Conservation (phyloP, 2,329 filamentous ascomycete species). For the Alternaria burnsii region DNA sequence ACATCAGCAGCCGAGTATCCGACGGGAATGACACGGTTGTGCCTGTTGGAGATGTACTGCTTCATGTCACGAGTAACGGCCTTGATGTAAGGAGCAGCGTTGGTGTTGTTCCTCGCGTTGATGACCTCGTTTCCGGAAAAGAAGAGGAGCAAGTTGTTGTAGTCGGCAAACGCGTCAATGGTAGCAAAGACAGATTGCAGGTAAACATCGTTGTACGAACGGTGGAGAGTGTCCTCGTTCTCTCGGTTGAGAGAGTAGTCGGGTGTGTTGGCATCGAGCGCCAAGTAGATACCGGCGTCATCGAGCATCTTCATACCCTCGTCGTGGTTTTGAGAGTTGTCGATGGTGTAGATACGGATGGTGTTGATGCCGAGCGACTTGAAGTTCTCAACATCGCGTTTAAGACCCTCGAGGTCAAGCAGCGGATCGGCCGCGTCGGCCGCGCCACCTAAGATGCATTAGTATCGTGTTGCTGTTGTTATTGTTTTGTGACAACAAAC, state of each 20-base stretch:
- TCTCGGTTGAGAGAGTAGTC: conserved; percentile 86
- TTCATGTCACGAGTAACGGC: conserved; percentile 83
- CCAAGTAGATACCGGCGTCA: conserved; percentile 89
- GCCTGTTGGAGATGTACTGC: conserved; percentile 77
- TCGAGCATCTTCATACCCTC: conserved; percentile 83
- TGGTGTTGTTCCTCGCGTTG: conserved; percentile 68
- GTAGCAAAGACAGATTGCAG: conserved; percentile 81
- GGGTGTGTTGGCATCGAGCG: conserved; percentile 88
- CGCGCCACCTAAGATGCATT: conserved; percentile 50
- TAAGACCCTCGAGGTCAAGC: conserved; percentile 72
- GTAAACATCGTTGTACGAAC: conserved; percentile 87
- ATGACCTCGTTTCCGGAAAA: conserved; percentile 84
- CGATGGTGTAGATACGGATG: conserved; percentile 89
- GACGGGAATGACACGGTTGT: conserved; percentile 73
- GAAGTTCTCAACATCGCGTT: conserved; percentile 82
- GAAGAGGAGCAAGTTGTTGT: conserved; percentile 85
- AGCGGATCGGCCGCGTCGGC: conserved; percentile 71
- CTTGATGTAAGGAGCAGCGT: conserved; percentile 74
- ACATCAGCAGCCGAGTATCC: conserved; percentile 89
- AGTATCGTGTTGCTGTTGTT: conserved; percentile 30
- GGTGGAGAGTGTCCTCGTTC: conserved; percentile 61
- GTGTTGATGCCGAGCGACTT: conserved; percentile 88
- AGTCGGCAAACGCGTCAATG: conserved; percentile 81
- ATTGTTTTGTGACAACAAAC: conserved; percentile 53
- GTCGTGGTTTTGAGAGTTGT: conserved; percentile 84